These are phyloP conservation scores for Sphaerulina populicola DNA, from an alignment of 2,329 filamentous ascomycete species.

Conservation along the genomic window DNA sequence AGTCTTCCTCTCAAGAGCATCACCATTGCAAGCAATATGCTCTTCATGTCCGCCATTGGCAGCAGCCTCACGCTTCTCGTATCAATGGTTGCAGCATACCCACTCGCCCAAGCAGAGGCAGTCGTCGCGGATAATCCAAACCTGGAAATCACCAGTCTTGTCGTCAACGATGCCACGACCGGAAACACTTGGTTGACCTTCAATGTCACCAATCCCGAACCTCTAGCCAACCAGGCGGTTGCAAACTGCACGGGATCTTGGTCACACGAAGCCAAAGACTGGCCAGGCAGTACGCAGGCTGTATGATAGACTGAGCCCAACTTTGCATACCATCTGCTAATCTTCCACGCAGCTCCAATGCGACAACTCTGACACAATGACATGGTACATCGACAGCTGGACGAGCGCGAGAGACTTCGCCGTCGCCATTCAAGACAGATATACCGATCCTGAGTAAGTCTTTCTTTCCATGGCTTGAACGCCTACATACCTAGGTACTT, in stretches of 20 bases:
- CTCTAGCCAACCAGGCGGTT: slow-evolving; percentile 22
- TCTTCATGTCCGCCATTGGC: neutral
- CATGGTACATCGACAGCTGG: slow-evolving; percentile 23
- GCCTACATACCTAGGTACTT: no score
- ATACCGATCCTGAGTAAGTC: slow-evolving; percentile 27
- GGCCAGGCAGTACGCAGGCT: slow-evolving; percentile 13
- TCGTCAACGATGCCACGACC: slow-evolving; percentile 13
- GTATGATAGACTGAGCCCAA: neutral
- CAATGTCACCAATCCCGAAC: slow-evolving; percentile 27
- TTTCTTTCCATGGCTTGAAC: neutral
- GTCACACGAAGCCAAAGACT: slow-evolving; percentile 18
- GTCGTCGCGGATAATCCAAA: slow-evolving; percentile 11
- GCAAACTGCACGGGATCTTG: slow-evolving; percentile 23
- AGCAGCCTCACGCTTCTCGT: slow-evolving; percentile 3
- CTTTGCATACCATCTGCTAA: neutral
- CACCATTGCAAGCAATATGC: slow-evolving; percentile 1
- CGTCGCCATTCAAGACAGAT: slow-evolving; percentile 25
- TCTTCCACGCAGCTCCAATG: slow-evolving; percentile 17
- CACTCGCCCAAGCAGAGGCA: slow-evolving; percentile 1
- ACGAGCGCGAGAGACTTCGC: slow-evolving; percentile 20
- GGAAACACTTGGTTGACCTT: slow-evolving; percentile 25
- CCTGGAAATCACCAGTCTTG: slow-evolving; percentile 20
- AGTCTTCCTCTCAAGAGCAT: neutral
- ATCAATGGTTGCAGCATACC: slow-evolving; percentile 3
- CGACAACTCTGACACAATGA: slow-evolving; percentile 18